Evolutionary conservation across 2,329 filamentous ascomycete species (phyloP).

Genomic region (Clarireedia monteithiana): DNA sequence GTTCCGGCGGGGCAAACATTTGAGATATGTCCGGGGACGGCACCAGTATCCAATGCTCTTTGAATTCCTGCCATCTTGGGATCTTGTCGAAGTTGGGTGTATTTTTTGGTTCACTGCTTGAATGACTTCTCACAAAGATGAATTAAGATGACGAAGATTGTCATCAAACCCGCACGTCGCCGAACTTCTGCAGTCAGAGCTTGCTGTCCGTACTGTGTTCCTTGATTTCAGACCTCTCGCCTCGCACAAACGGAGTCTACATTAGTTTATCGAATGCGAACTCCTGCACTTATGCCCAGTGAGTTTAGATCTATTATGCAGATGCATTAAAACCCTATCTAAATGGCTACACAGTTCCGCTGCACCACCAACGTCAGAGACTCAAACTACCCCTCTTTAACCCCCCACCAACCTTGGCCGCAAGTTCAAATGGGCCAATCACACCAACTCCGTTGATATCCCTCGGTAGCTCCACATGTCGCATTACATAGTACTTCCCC

Average conservation of each 20-base stretch:
- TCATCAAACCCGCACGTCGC: no score
- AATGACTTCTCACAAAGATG: neutral
- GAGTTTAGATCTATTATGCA: no score
- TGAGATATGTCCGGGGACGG: conserved; percentile 19
- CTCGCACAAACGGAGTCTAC: no score
- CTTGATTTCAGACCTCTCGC: no score
- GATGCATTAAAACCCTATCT: no score
- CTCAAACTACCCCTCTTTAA: neutral
- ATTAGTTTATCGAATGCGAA: no score
- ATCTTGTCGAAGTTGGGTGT: neutral
- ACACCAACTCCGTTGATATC: neutral
- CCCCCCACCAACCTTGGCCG: neutral
- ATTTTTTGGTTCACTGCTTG: neutral
- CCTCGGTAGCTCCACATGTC: neutral
- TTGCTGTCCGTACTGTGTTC: no score
- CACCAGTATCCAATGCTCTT: conserved; percentile 18
- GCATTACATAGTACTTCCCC: neutral
- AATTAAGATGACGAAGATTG: no score
- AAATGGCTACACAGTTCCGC: no score
- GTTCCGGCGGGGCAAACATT: conserved; percentile 36
- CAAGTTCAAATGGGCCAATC: neutral
- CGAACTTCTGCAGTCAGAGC: no score
- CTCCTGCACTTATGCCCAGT: no score
- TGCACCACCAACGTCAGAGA: no score
- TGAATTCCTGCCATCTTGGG: conserved; percentile 20